Conservation (phyloP, 1,139 yeast genomes). For the Diutina mesorugosa region DNA sequence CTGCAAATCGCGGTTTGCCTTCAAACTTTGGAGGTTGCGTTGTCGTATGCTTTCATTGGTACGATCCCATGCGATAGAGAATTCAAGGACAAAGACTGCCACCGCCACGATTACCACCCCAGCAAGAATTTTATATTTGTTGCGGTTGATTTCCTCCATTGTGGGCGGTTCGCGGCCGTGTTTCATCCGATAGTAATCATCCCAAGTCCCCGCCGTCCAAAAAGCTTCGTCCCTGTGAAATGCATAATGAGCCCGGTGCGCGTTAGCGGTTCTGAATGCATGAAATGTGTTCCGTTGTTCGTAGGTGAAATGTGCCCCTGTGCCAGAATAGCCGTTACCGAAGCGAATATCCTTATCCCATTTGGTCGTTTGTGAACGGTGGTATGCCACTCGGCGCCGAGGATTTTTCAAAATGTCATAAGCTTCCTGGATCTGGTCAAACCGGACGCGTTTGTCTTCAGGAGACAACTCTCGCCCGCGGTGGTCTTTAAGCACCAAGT, state of each 20-base stretch:
- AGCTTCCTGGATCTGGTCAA: constrained; percentile 61
- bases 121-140: constrained; percentile 31
- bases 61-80: constrained; percentile 28
- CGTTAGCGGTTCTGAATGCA: constrained; percentile 25
- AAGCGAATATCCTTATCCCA: constrained; percentile 1
- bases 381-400: constrained; percentile 21
- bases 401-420: constrained; percentile 60
- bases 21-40: constrained; percentile 25
- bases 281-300: constrained; percentile 12
- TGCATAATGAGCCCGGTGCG: constrained; percentile 19
- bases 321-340: constrained; percentile 4
- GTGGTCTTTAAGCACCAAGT: constrained; percentile 14
- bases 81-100: constrained; percentile 29
- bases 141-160: constrained; percentile 28
- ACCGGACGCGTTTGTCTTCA: constrained; percentile 41
- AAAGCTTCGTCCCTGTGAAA: constrained; percentile 32
- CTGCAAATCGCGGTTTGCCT: constrained; percentile 31
- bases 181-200: constrained; percentile 40
- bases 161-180: constrained; percentile 27
- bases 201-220: constrained; percentile 67
- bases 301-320: constrained; percentile 7
- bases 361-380: constrained; percentile 12
- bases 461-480: constrained; percentile 16
- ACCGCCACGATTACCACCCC: constrained; percentile 28
- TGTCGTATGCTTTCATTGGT: constrained; percentile 19